Evolutionary conservation across 148 eudicot genomes (phyloP), one percentile per base, ranked within the genome.

Genomic region (Euryodendron excelsum): DNA sequence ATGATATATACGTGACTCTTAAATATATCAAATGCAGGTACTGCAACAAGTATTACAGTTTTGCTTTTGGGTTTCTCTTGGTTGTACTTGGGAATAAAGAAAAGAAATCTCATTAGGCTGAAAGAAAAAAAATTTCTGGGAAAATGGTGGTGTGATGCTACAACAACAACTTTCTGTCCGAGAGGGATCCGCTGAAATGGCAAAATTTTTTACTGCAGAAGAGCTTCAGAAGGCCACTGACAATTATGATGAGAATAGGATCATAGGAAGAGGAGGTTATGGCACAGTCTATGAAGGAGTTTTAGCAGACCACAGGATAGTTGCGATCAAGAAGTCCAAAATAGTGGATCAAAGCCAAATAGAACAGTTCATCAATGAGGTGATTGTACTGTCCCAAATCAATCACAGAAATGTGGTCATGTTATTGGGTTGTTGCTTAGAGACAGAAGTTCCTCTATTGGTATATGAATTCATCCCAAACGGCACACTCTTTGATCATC

Each of bases 81-180:
- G 68, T 65, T 53, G 17, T 75, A 75, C 61, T 44, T 18, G 11
- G 69, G 23, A 9, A n/a, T n/a, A n/a, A n/a, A n/a, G n/a, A 68
- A 61, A 34, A 68, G 78, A 59, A 80, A 45, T 27, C 7, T 23
- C 2, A 33, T 13, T 4, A 67, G 0, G 28, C 27, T 5, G 23
- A 80, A 50, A 18, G 69, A n/a, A 47, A 15, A 69, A 58, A 10
- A 41, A 27, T 25, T 80, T 80, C 25, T 39, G 34, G 25, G 53
- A 67, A 37, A 80, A 80, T 69, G 79, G 83, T 28, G 83, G 83
- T 27, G 31, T 52, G 6, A 36, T 74, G 39, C n/a, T 80, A 17
- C 56, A 52, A 56, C 53, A 80, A 30, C 52, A 65, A 45, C 73
- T 79, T 62, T 73, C 14, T 14, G n/a, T n/a, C n/a, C n/a, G 41